These are phyloP conservation scores for Mucor plumbeus DNA, from an alignment of 371 early-diverging fungal genomes.

Conservation along the genomic window DNA sequence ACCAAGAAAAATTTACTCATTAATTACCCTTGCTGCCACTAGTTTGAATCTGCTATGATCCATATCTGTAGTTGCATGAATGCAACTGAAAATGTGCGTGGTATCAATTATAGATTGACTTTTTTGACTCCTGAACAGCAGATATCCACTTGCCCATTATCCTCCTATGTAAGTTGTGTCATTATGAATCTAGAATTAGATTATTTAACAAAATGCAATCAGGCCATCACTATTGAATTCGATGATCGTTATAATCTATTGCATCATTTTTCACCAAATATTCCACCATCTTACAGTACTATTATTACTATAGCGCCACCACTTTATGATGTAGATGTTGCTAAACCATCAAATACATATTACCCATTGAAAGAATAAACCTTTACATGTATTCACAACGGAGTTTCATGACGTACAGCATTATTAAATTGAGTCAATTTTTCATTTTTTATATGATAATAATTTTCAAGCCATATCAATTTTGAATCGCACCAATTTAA, in stretches of 20 bases:
- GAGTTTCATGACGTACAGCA: too few relatives aligned
- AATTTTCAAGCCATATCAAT: too few relatives aligned
- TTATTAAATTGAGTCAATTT: too few relatives aligned
- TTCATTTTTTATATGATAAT: too few relatives aligned
- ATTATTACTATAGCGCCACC: constrained; percentile 14
- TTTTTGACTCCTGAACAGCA: constrained; percentile 36
- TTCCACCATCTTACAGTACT: constrained; percentile 27
- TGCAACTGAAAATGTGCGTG: constrained; percentile 56
- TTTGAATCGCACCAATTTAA: too few relatives aligned
- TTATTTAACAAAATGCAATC: neutral
- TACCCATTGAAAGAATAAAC: constrained; percentile 34
- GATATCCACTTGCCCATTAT: constrained; percentile 21
- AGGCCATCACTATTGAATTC: constrained; percentile 51
- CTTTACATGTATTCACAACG: too few relatives aligned
- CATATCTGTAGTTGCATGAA: constrained; percentile 51
- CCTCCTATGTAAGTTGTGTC: constrained; percentile 37
- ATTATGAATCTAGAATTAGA: neutral
- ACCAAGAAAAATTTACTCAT: neutral
- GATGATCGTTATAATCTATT: constrained; percentile 47
- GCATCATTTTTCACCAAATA: constrained; percentile 38
- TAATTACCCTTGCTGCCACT: neutral
- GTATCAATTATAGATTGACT: constrained; percentile 45
- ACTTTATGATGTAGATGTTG: constrained; percentile 11
- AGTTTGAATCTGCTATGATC: constrained; percentile 44
- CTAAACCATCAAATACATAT: constrained; percentile 33